Evolutionary conservation across 306 rosid species (phyloP), one percentile per base, ranked within the genome.

Genomic region (Malus fusca): DNA sequence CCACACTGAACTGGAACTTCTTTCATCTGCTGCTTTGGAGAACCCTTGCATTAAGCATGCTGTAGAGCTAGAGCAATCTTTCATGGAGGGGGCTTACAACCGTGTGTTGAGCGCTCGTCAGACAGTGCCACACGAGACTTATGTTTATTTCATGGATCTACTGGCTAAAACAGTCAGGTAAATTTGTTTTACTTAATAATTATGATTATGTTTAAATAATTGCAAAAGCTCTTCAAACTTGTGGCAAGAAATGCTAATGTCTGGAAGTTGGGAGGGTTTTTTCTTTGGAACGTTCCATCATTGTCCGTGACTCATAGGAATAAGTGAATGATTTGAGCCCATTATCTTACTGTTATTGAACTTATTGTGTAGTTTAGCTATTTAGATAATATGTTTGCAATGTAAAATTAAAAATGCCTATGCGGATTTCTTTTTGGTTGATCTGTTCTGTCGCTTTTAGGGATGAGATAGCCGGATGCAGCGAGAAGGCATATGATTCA

Each of bases 81-180:
- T 96, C 81, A 96, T 95, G 99, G 99, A 95, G 85, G 97, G 99
- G 53, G 99, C 99, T 73, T 95, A 95, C 88, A 95, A 95, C 62
- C 96, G 97, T 28, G 99, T 95, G 43, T 85, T 95, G 89, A 87
- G 88, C 85, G 99, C 99, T 73, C 85, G 97, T 72, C 97, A 92
- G 82, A 89, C 91, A 3, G 98, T 89, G 58, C 99, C 99, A 4
- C 96, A 95, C 72, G 91, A 95, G 67, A 90, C 98, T 53, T 95
- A 90, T 22, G 96, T 77, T 66, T 89, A 95, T 76, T 95, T 95
- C 83, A 90, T 95, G 99, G 99, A 95, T 84, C 97, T 95, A 75
- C 75, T 95, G 81, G 99, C 98, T 19, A 96, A 96, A 88, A 96
- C 99, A 21, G 96, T 96, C 65, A 92, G 98, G 99, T 96, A 85